A percentile compares a stretch with the other conserved stretches of the same genome.
phyloP scores from a whole-genome alignment of 2,329 filamentous ascomycete species.

The Colletotrichum musae region DNA sequence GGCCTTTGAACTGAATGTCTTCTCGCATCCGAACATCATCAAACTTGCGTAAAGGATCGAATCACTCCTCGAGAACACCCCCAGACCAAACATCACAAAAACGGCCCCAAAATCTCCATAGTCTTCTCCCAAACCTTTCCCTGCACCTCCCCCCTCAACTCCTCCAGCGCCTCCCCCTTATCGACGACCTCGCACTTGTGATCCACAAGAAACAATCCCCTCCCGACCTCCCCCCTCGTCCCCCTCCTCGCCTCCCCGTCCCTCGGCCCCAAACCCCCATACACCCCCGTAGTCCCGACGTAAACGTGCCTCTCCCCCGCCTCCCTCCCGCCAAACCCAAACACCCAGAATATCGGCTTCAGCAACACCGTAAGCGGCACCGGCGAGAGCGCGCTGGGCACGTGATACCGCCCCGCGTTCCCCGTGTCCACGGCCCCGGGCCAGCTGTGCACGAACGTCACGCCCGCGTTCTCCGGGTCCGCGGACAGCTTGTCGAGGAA shows the following conservation, averaged over 20 bases:
- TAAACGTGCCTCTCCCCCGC: conserved; percentile 38
- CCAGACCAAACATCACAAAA: conserved; percentile 10
- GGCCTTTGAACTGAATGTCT: too few species aligned
- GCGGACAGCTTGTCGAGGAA: conserved; percentile 45
- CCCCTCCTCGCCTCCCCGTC: not conserved
- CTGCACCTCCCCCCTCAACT: conserved; percentile 25
- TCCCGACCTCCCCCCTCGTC: conserved; percentile 7
- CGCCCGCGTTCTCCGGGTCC: conserved; percentile 25
- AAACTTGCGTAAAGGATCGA: too few species aligned
- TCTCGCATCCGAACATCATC: too few species aligned
- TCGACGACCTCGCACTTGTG: conserved; percentile 34
- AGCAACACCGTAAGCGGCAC: conserved; percentile 28
- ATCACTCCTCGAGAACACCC: too few species aligned
- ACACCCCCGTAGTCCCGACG: conserved; percentile 22
- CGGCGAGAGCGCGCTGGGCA: conserved; percentile 19
- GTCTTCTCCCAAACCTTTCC: conserved; percentile 39
- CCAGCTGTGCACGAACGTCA: conserved; percentile 50
- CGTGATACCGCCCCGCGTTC: conserved; percentile 30
- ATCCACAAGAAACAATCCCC: conserved; percentile 32
- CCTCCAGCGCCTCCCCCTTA: conserved; percentile 9
- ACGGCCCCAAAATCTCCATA: conserved; percentile 39
- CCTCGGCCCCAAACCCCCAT: conserved; percentile 23
- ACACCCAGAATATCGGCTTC: conserved; percentile 32
- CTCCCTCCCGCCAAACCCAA: conserved; percentile 23
- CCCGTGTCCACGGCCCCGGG: conserved; percentile 49